Percentiles rank a stretch among this genome's conserved stretches.
These are phyloP conservation scores for Pythium insidiosum DNA, from an alignment of 352 stramenopile species.

Conservation along the genomic window DNA sequence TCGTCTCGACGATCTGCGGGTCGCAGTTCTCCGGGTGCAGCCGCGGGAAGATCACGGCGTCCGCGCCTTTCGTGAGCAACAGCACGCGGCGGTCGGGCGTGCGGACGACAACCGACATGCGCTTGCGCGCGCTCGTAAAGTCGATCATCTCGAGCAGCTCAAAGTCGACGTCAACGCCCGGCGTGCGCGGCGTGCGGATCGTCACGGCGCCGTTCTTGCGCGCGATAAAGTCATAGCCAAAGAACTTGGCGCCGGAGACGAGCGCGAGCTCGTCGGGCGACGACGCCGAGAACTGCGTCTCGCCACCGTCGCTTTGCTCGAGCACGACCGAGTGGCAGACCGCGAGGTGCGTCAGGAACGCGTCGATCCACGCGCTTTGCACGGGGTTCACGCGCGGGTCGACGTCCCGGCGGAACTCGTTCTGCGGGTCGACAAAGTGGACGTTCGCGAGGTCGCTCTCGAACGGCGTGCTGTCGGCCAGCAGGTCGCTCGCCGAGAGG, in stretches of 20 bases:
- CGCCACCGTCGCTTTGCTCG: slow-evolving; percentile 38
- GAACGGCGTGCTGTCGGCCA: slow-evolving; percentile 54
- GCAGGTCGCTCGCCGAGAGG: slow-evolving; percentile 61
- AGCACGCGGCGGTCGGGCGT: slow-evolving; percentile 54
- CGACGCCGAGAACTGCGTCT: slow-evolving; percentile 62
- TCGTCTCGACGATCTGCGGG: slow-evolving; percentile 42
- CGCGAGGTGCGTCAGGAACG: slow-evolving; percentile 73
- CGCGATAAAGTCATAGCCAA: slow-evolving; percentile 69
- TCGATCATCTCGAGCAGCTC: slow-evolving; percentile 94
- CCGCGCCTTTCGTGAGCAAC: slow-evolving; percentile 78
- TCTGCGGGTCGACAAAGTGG: slow-evolving; percentile 70
- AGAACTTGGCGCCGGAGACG: slow-evolving; percentile 72
- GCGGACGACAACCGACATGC: slow-evolving; percentile 97
- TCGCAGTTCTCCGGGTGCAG: slow-evolving; percentile 33
- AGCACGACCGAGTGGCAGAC: slow-evolving; percentile 83
- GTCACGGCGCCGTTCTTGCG: slow-evolving; percentile 55
- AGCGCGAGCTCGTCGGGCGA: slow-evolving; percentile 79
- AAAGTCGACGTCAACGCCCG: slow-evolving; percentile 40
- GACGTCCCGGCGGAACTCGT: slow-evolving; percentile 48
- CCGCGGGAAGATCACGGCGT: slow-evolving; percentile 74
- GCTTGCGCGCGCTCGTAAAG: slow-evolving; percentile 97
- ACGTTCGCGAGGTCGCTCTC: slow-evolving; percentile 63
- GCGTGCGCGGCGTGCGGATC: slow-evolving; percentile 28
- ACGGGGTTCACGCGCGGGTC: slow-evolving; percentile 32
- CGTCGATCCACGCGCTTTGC: slow-evolving; percentile 66